These are phyloP conservation scores for Colletotrichum scovillei DNA, from an alignment of 2,329 filamentous ascomycete genomes.

Conservation along the genomic window DNA sequence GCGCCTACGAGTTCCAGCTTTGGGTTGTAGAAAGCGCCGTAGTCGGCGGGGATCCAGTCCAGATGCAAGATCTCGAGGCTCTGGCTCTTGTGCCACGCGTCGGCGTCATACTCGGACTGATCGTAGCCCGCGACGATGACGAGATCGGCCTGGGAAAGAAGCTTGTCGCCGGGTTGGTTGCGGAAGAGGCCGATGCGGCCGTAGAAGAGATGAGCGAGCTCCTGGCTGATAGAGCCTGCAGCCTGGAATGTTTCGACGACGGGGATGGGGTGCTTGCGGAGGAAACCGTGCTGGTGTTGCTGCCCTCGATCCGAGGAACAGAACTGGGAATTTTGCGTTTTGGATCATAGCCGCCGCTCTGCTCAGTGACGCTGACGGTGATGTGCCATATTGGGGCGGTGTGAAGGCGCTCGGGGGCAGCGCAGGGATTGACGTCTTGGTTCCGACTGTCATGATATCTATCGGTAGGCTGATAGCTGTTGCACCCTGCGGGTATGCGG, in stretches of 20 bases:
- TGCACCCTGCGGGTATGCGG: conserved; percentile 53
- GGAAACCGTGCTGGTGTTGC: conserved; percentile 52
- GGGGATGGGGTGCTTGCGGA: conserved; percentile 53
- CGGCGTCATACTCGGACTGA: conserved; percentile 59
- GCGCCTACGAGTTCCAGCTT: conserved; percentile 55
- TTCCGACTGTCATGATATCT: conserved; percentile 54
- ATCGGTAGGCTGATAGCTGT: conserved; percentile 56
- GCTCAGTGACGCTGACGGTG: conserved; percentile 45
- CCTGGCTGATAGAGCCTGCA: conserved; percentile 56
- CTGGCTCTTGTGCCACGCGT: conserved; percentile 54
- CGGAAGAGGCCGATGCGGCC: conserved; percentile 60
- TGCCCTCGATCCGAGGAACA: conserved; percentile 58
- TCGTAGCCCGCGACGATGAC: conserved; percentile 57
- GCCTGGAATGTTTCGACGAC: conserved; percentile 64
- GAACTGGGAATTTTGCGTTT: conserved; percentile 50
- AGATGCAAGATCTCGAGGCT: conserved; percentile 49
- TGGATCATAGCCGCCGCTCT: conserved; percentile 48
- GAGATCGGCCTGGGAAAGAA: conserved; percentile 46
- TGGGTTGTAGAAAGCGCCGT: conserved; percentile 54
- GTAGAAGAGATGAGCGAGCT: conserved; percentile 56
- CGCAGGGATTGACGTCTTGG: conserved; percentile 46
- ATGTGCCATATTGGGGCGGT: conserved; percentile 53
- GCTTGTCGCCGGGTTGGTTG: conserved; percentile 59
- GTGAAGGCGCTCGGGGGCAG: conserved; percentile 52
- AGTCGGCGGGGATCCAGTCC: conserved; percentile 53